Evolutionary conservation across 129 eudicot species (phyloP).

Genomic region (Calendula officinalis): DNA sequence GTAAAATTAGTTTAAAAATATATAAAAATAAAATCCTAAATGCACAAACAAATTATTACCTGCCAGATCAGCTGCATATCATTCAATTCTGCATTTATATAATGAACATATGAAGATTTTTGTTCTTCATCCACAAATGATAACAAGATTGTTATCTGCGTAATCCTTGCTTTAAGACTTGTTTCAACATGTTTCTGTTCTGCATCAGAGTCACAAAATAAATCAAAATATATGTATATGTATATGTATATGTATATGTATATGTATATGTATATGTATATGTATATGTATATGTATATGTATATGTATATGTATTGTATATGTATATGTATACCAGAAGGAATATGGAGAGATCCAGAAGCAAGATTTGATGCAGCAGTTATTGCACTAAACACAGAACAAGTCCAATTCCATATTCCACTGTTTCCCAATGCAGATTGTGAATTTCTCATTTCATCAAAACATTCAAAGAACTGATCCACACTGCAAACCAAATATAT

Average conservation of each 20-base stretch:
- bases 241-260: too few species aligned
- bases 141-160: constrained; percentile 50
- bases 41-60: constrained; percentile 47
- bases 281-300: neutral
- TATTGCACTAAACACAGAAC: constrained; percentile 92
- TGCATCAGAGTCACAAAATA: constrained; percentile 34
- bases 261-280: neutral
- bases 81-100: constrained; percentile 54
- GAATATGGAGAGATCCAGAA: constrained; percentile 77
- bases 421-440: constrained; percentile 90
- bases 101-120: constrained; percentile 39
- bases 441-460: constrained; percentile 85
- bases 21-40: neutral
- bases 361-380: constrained; percentile 97
- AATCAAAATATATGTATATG: neutral
- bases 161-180: constrained; percentile 62
- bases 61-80: constrained; percentile 52
- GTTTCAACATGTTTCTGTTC: constrained; percentile 91
- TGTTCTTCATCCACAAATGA: constrained; percentile 76
- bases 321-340: constrained; percentile 52
- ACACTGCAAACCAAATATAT: constrained; percentile 39
- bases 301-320: neutral
- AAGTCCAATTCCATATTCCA: constrained; percentile 97
- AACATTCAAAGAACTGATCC: constrained; percentile 93
- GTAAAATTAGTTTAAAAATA: constrained; percentile 24